Evolutionary conservation across 1,139 yeast genomes (phyloP).

Genomic region (Kazachstania sp.): DNA sequence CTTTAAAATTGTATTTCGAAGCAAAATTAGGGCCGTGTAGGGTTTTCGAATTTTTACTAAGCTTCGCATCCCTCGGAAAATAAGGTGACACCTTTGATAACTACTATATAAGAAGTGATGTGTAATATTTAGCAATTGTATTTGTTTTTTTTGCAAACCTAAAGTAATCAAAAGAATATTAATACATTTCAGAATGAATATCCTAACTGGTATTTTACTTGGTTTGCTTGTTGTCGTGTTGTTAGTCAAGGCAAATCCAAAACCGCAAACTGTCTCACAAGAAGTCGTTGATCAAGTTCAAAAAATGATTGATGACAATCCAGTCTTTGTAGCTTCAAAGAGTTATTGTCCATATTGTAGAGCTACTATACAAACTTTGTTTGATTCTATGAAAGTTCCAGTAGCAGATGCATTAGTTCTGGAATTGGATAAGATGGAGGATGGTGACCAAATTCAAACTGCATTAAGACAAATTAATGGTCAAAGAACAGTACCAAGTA

Average conservation of each 20-base stretch:
- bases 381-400: conserved; percentile 34
- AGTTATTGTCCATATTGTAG: conserved; percentile 65
- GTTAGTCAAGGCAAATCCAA: neutral
- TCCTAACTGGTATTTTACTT: neutral
- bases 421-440: conserved; percentile 51
- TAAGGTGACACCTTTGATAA: neutral
- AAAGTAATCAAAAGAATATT: too few relatives aligned
- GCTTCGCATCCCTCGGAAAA: neutral
- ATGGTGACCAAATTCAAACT: conserved; percentile 63
- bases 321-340: conserved; percentile 80
- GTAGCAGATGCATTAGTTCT: conserved; percentile 47
- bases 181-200: neutral
- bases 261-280: conserved; percentile 28
- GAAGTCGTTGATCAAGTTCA: conserved; percentile 51
- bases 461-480: conserved; percentile 72
- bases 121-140: too few relatives aligned
- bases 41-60: too few relatives aligned
- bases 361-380: conserved; percentile 50
- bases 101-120: neutral
- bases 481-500: conserved; percentile 87
- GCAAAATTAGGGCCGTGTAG: too few relatives aligned
- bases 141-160: too few relatives aligned
- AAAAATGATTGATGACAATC: conserved; percentile 53
- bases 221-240: neutral
- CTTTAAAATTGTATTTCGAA: too few relatives aligned